These are phyloP conservation scores for Penicillium coprophilum DNA, from an alignment of 495 filamentous ascomycete species.

Conservation along the genomic window DNA sequence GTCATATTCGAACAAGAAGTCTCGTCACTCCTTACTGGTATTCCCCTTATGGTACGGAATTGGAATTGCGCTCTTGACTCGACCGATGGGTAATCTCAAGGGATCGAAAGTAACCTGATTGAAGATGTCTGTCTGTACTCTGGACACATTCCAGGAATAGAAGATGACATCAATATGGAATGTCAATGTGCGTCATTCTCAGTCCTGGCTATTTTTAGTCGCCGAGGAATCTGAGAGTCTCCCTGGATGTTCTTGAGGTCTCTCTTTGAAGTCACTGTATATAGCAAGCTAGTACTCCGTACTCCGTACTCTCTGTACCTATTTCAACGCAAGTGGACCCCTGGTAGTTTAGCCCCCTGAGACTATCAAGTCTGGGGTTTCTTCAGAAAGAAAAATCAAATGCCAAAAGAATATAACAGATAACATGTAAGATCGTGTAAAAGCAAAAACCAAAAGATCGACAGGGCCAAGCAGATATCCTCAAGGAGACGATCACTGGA, in stretches of 20 bases:
- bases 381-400: conserved; percentile 3
- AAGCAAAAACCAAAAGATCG: conserved; percentile 3
- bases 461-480: conserved; percentile 1
- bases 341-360: conserved; percentile 19
- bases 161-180: conserved; percentile 13
- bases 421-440: neutral
- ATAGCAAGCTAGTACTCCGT: too few species aligned
- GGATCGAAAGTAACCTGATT: neutral
- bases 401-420: neutral
- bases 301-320: too few species aligned
- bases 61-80: neutral
- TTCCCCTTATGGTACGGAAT: neutral
- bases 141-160: conserved; percentile 3
- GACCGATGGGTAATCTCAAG: conserved; percentile 1
- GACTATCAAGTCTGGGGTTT: conserved; percentile 17
- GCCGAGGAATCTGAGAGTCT: conserved; percentile 1
- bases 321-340: conserved; percentile 14
- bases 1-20: too few species aligned
- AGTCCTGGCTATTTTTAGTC: conserved; percentile 3
- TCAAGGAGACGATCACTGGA: neutral
- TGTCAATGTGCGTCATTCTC: conserved; percentile 26
- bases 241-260: neutral
- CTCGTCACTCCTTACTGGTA: too few species aligned
- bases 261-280: neutral
- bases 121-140: neutral